Evolutionary conservation across 345 rosid species (phyloP).

Genomic region (Eucalyptus urophylla): DNA sequence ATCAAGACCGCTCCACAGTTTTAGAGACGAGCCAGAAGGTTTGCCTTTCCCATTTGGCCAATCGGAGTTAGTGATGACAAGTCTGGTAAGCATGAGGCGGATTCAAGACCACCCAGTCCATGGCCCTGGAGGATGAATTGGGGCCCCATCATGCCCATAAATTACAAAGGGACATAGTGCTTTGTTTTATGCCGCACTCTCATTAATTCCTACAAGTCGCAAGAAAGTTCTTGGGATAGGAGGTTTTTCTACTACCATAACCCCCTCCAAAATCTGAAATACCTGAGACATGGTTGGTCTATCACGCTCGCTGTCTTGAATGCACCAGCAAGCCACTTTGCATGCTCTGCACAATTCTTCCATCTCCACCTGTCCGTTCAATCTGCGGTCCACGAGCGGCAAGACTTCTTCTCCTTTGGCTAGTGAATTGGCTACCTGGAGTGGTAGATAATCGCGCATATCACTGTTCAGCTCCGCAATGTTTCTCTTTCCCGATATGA

Average conservation of each 20-base stretch:
- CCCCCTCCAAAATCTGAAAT: neutral
- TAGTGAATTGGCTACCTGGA: neutral
- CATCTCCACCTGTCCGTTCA: neutral
- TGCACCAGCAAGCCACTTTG: neutral
- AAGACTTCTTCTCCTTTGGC: neutral
- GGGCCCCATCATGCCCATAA: neutral
- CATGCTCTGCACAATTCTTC: neutral
- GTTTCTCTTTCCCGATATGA: slow-evolving; percentile 4
- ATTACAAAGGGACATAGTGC: too few species aligned
- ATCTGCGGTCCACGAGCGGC: neutral
- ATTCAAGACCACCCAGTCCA: too few species aligned
- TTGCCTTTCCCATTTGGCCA: too few species aligned
- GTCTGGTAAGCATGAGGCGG: too few species aligned
- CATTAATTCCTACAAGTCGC: neutral
- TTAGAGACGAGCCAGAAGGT: too few species aligned
- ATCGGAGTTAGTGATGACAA: too few species aligned
- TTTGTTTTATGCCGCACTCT: too few species aligned
- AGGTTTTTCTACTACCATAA: neutral
- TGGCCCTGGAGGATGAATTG: too few species aligned
- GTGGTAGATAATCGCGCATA: neutral
- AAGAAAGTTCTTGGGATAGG: neutral
- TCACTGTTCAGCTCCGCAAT: neutral
- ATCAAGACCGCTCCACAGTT: neutral
- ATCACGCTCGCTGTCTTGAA: neutral
- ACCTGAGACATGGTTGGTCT: neutral